Base-by-base conservation (phyloP, 2,329 filamentous ascomycete genomes). In the Sarocladiaceae sp. region DNA sequence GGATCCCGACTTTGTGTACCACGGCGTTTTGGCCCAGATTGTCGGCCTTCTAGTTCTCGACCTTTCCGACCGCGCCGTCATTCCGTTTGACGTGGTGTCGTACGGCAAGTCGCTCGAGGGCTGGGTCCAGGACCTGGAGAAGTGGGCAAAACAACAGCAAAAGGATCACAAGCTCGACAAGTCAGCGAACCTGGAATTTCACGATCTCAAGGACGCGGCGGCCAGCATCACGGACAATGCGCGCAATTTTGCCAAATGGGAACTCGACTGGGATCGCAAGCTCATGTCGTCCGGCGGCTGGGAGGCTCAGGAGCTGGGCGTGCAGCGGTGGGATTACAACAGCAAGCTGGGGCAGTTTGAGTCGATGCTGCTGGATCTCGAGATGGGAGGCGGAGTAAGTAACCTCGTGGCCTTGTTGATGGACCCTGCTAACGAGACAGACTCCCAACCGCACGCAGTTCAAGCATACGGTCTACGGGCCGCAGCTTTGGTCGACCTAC, bases 391-490 rank as follows among this genome's bases (percentile, higher is more conserved):
- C 50, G 89, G 89, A 47, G 85, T 94, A 77, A 73, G 86, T 81
- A 45, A 37, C 23, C 21, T 23, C 33, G 41, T 27, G 42, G 41
- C 21, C 15, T 39, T 3, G 10, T 26, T 42, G 24, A 39, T 15
- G 31, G 16, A 26, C 6, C 6, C 13, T 26, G 13, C 23, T 43
- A 27, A 34, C 21, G n/a, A 13, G 15, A 7, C 46, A 89, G 85
- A 76, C 95, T 4, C 86, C 87, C 31, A 88, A 88, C 54, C 82
- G 91, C 51, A 86, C 85, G 4, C 93, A 97, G 65, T 98, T 89
- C 73, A 95, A 94, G 63, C 93, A 96, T 64, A 76, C 94, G 57
- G 68, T 98, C 46, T 95, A 90, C 59, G 91, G 86, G 2, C 93
- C 93, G 1, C 79, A 88, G 56, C 69, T 79, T 3, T 90, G 88